phyloP scores from a whole-genome alignment of 73 alveolate genomes.

The Paramecium tetraurelia region DNA sequence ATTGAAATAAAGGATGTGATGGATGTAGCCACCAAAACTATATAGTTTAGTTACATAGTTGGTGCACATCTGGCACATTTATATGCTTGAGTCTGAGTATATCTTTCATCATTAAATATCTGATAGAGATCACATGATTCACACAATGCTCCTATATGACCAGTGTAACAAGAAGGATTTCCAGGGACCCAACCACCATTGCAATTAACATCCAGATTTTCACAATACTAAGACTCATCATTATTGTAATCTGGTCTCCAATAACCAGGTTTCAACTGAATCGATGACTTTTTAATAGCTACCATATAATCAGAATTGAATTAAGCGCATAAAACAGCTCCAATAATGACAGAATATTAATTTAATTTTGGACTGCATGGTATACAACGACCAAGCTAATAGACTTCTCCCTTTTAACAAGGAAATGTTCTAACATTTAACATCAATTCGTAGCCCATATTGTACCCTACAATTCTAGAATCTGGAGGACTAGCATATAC shows the following conservation, averaged over 20 bases:
- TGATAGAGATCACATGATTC: slow-evolving; percentile 54
- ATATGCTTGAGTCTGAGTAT: neutral
- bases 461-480: neutral
- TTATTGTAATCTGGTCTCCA: slow-evolving; percentile 56
- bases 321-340: neutral
- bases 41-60: neutral
- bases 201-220: neutral
- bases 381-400: neutral
- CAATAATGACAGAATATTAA: neutral
- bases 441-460: neutral
- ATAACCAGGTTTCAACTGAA: slow-evolving; percentile 30
- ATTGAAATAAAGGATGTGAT: slow-evolving; percentile 14
- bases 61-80: slow-evolving; percentile 56
- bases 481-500: neutral
- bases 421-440: slow-evolving; percentile 34
- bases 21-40: slow-evolving; percentile 20
- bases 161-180: slow-evolving; percentile 50
- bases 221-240: slow-evolving; percentile 7
- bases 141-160: slow-evolving; percentile 60
- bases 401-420: slow-evolving; percentile 35
- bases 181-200: slow-evolving; percentile 60
- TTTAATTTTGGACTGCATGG: neutral
- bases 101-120: slow-evolving; percentile 15
- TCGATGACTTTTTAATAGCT: neutral
- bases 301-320: neutral